Evolutionary conservation across 257 asterid genomes (phyloP).

Genomic region (Schizonepeta tenuifolia): DNA sequence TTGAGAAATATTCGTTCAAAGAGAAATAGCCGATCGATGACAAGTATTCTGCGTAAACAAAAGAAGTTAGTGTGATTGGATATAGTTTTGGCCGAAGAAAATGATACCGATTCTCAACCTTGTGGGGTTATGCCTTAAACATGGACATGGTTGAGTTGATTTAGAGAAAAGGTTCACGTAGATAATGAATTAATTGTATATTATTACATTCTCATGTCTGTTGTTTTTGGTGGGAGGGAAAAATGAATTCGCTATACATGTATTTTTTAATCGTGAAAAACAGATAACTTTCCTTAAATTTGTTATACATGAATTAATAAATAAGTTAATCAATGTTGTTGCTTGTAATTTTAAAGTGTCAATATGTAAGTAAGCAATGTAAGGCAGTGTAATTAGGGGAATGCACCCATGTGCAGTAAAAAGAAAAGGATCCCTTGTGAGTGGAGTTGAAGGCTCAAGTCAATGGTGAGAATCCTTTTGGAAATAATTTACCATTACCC

Average conservation of each 20-base stretch:
- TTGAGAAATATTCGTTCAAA: constrained; percentile 31
- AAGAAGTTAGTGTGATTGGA: constrained; percentile 32
- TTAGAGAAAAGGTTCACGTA: constrained; percentile 37
- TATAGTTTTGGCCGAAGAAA: constrained; percentile 31
- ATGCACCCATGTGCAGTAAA: background rate
- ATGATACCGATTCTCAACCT: constrained; percentile 5
- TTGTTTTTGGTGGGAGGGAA: constrained; percentile 32
- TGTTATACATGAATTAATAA: constrained; percentile 10
- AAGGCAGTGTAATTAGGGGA: background rate
- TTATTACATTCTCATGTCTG: constrained; percentile 47
- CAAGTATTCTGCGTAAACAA: constrained; percentile 25
- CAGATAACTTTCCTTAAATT: constrained; percentile 7
- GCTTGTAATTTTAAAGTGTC: background rate
- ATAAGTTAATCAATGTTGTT: background rate
- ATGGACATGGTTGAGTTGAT: constrained; percentile 23
- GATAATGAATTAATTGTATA: constrained; percentile 52
- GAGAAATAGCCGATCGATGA: constrained; percentile 17
- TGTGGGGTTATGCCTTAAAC: constrained; percentile 12
- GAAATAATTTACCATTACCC: background rate
- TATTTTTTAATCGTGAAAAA: constrained; percentile 23
- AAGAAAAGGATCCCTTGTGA: background rate
- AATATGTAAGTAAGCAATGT: background rate
- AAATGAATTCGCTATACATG: constrained; percentile 39
- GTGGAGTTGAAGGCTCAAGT: background rate
- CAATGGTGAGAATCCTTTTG: background rate